Conservation (phyloP, 352 stramenopile species). For the Phytophthora quininea region DNA sequence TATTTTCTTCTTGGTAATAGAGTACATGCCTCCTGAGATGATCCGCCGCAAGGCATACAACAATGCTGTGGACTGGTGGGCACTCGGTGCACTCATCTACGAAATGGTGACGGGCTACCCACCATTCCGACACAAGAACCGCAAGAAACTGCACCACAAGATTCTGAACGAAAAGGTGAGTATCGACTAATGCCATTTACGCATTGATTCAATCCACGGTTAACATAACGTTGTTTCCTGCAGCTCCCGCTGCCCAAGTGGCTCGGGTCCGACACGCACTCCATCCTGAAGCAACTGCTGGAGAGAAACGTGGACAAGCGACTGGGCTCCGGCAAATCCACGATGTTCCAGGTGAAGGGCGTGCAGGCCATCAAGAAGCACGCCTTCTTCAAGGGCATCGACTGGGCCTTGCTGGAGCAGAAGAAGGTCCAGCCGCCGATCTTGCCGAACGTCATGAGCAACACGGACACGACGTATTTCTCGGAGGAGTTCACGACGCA, state of each 20-base stretch:
- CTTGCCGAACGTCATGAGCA: constrained; percentile 85
- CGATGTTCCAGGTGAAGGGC: constrained; percentile 98
- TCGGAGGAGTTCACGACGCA: constrained; percentile 91
- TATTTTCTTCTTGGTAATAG: constrained; percentile 29
- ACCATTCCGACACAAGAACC: constrained; percentile 82
- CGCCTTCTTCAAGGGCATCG: constrained; percentile 93
- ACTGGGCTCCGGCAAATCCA: constrained; percentile 92
- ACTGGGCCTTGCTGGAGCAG: constrained; percentile 94
- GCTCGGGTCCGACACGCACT: constrained; percentile 88
- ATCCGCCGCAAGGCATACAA: constrained; percentile 86
- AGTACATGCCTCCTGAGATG: constrained; percentile 91
- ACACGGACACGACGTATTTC: constrained; percentile 94
- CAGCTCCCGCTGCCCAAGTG: constrained; percentile 79
- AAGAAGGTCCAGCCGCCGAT: constrained; percentile 92
- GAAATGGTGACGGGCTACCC: constrained; percentile 89
- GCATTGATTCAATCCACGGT: neutral
- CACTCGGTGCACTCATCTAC: constrained; percentile 81
- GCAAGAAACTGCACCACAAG: constrained; percentile 88
- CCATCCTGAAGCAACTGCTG: constrained; percentile 96
- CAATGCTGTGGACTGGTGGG: constrained; percentile 89
- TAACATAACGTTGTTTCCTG: neutral
- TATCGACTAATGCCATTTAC: neutral
- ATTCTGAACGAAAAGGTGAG: constrained; percentile 85
- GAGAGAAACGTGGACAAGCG: constrained; percentile 96
- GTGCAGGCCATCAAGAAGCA: constrained; percentile 96